These are phyloP conservation scores for Penicillium robsamsonii DNA, from an alignment of 495 filamentous ascomycete genomes.

Conservation along the genomic window DNA sequence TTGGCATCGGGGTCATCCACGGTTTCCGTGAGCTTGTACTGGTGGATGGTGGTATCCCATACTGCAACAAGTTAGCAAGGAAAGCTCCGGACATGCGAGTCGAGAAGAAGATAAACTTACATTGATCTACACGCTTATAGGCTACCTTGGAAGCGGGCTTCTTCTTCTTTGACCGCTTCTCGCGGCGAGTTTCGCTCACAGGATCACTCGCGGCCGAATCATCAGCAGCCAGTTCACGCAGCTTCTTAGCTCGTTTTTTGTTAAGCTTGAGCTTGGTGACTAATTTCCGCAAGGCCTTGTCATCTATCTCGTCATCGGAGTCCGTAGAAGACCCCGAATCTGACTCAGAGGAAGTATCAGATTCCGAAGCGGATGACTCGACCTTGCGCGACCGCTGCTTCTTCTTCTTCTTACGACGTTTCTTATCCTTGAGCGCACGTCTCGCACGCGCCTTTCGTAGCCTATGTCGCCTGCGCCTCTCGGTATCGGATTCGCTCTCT, in stretches of 20 bases:
- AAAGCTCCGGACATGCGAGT: neutral
- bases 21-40: slow-evolving; percentile 80
- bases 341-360: slow-evolving; percentile 33
- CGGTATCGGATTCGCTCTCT: slow-evolving; percentile 36
- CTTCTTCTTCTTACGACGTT: slow-evolving; percentile 40
- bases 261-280: slow-evolving; percentile 49
- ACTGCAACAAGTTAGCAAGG: slow-evolving; percentile 36
- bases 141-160: slow-evolving; percentile 65
- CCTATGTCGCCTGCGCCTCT: slow-evolving; percentile 30
- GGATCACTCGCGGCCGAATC: slow-evolving; percentile 13
- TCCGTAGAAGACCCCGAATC: slow-evolving; percentile 35
- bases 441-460: slow-evolving; percentile 48
- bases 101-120: slow-evolving; percentile 30
- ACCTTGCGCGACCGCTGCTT: slow-evolving; percentile 39
- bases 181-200: slow-evolving; percentile 14
- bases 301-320: slow-evolving; percentile 29
- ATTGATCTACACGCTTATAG: slow-evolving; percentile 84
- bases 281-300: slow-evolving; percentile 47
- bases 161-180: slow-evolving; percentile 35
- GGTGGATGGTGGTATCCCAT: slow-evolving; percentile 75
- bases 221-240: slow-evolving; percentile 29
- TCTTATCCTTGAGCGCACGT: slow-evolving; percentile 37
- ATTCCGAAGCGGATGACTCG: slow-evolving; percentile 37
- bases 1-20: slow-evolving; percentile 67
- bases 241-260: slow-evolving; percentile 39